Base-by-base conservation (phyloP, 75 land plant species). In the Picea sitchensis region DNA sequence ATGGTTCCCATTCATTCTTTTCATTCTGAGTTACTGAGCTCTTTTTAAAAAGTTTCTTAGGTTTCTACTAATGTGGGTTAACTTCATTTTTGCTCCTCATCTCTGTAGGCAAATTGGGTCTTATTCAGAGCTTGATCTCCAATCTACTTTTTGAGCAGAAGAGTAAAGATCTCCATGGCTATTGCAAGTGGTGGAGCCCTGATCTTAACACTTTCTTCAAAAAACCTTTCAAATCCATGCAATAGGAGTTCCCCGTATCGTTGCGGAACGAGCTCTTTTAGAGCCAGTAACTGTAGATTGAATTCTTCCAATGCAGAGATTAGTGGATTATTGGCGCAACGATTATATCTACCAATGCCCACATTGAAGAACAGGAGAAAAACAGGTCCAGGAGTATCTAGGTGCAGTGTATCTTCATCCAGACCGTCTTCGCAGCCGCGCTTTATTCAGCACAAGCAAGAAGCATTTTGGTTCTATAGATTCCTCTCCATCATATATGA, bases 381-480 rank as follows among this genome's bases (percentile, higher is more conserved):
- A 63, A 51, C 77, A 2, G 59, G 57, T 7, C 1, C 78, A 14
- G 60, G 76, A 57, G 20, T 58, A 44, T 78, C 87, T 14, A 87
- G 72, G 58, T 90, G 91, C 79, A 89, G 87, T 59, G 1, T 81
- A 9, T 87, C 91, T 31, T 80, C 93, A 26, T 62, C 90, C 1
- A 76, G 99, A 64, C 93, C 99, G 30, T 91, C 91, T 26, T 93
- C 92, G 7, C 94, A 92, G 91, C 99, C 91, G 21, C 82, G 99
- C 72, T 95, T 97, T 82, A 97, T 97, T 21, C 99, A 97, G 81
- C 98, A 97, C 91, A 97, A 97, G 79, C 91, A 97, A 76, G 99
- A 97, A 81, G 99, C 99, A 0, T 95, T 97, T 78, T 97, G 98
- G 99, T 97, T 95, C 80, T 97, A 97, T 58, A 84, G 98, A 59